Evolutionary conservation across 345 rosid species (phyloP).

Genomic region (Melaleuca alternifolia): DNA sequence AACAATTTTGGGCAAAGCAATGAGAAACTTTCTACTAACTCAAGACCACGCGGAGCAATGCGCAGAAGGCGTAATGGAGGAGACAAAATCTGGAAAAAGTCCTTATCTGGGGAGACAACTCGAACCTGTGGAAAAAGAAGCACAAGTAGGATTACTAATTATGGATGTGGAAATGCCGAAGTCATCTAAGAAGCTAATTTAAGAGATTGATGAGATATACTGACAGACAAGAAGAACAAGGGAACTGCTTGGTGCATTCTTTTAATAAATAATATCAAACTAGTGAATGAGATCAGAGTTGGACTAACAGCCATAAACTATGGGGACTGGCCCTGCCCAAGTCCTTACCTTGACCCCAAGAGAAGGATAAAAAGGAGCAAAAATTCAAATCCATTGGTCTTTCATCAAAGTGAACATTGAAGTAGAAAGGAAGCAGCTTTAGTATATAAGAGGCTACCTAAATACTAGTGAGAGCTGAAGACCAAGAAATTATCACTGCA

Average conservation of each 20-base stretch:
- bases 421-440: background rate
- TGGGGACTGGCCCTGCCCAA: background rate
- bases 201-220: background rate
- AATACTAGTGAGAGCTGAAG: background rate
- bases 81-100: constrained; percentile 92
- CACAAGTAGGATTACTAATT: background rate
- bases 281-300: background rate
- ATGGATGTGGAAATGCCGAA: background rate
- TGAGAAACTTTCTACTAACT: constrained; percentile 37
- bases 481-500: background rate
- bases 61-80: constrained; percentile 93
- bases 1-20: background rate
- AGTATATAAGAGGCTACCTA: background rate
- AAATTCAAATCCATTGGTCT: background rate
- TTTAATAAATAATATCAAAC: background rate
- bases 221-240: background rate
- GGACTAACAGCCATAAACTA: background rate
- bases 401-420: background rate
- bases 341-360: background rate
- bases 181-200: background rate
- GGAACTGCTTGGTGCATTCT: background rate
- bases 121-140: constrained; percentile 47
- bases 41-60: constrained; percentile 82
- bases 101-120: constrained; percentile 98
- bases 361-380: background rate